Evolutionary conservation across 192 early-diverging fungal genomes (phyloP).

Genomic region (Coemansia umbellata): DNA sequence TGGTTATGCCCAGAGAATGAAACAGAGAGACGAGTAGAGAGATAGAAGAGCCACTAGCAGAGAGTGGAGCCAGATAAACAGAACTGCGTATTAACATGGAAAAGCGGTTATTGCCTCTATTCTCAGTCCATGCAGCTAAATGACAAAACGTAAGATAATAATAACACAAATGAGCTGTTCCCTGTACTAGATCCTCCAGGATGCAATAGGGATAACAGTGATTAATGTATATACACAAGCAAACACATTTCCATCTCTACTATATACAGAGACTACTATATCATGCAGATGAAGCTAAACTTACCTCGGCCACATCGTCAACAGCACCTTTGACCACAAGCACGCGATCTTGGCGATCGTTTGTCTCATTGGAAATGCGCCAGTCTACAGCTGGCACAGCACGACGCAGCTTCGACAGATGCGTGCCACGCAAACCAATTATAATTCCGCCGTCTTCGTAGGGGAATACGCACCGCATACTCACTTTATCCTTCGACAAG

Average conservation of each 20-base stretch:
- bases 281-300: no score
- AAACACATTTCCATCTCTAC: no score
- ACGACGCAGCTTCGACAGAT: conserved; percentile 45
- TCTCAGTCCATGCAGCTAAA: neutral
- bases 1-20: no score
- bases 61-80: neutral
- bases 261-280: no score
- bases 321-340: conserved; percentile 41
- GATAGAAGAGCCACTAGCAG: conserved; percentile 1
- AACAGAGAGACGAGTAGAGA: neutral
- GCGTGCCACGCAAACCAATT: conserved; percentile 48
- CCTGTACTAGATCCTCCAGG: no score
- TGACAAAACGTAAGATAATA: neutral
- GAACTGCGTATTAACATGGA: neutral
- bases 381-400: conserved; percentile 35
- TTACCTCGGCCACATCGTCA: conserved; percentile 38
- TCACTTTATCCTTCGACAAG: conserved; percentile 23
- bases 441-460: conserved; percentile 53
- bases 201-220: no score
- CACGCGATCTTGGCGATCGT: conserved; percentile 49
- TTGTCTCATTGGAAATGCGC: conserved; percentile 52
- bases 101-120: no score
- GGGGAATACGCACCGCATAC: conserved; percentile 49
- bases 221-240: neutral
- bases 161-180: neutral